phyloP scores from a whole-genome alignment of 192 early-diverging fungal species.

The Kappamyces sp. region DNA sequence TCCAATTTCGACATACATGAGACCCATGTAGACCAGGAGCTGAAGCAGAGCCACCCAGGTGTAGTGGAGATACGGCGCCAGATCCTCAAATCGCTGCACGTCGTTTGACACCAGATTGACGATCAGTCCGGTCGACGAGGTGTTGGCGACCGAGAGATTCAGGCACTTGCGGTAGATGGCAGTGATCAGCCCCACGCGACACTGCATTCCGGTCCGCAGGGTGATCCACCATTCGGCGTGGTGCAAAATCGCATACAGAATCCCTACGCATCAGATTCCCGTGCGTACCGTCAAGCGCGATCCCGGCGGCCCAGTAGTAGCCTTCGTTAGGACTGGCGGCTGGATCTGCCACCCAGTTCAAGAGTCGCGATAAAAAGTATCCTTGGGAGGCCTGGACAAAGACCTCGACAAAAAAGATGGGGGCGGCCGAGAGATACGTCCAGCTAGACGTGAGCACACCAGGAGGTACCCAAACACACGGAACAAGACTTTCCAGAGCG shows the following conservation, averaged over 20 bases:
- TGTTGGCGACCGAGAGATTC: slow-evolving; percentile 22
- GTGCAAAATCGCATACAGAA: slow-evolving; percentile 17
- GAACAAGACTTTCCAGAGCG: not conserved
- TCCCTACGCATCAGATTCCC: too few relatives aligned
- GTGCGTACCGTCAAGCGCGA: slow-evolving; percentile 2
- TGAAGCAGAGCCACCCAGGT: slow-evolving; percentile 39
- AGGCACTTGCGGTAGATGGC: slow-evolving; percentile 31
- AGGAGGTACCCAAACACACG: not conserved
- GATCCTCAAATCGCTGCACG: slow-evolving; percentile 33
- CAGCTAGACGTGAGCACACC: slow-evolving; percentile 15
- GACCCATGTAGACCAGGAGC: slow-evolving; percentile 30
- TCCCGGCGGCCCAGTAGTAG: slow-evolving; percentile 19
- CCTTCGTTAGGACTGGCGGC: slow-evolving; percentile 7
- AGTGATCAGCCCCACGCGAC: slow-evolving; percentile 39
- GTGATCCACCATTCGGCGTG: slow-evolving; percentile 31
- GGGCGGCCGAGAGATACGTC: not conserved
- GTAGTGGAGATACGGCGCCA: slow-evolving; percentile 16
- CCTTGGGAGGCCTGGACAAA: slow-evolving; percentile 7
- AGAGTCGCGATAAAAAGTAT: slow-evolving; percentile 3
- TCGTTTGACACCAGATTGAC: slow-evolving; percentile 33
- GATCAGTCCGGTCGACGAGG: slow-evolving; percentile 27
- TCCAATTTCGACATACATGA: slow-evolving; percentile 40
- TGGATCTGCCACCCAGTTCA: slow-evolving; percentile 1
- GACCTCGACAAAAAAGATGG: slow-evolving; percentile 4
- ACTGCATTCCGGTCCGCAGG: slow-evolving; percentile 41